A percentile compares a stretch with the other conserved stretches of the same genome.
Evolutionary conservation across 2,329 filamentous ascomycete genomes (phyloP).

Genomic region (Epichloe gansuensis): DNA sequence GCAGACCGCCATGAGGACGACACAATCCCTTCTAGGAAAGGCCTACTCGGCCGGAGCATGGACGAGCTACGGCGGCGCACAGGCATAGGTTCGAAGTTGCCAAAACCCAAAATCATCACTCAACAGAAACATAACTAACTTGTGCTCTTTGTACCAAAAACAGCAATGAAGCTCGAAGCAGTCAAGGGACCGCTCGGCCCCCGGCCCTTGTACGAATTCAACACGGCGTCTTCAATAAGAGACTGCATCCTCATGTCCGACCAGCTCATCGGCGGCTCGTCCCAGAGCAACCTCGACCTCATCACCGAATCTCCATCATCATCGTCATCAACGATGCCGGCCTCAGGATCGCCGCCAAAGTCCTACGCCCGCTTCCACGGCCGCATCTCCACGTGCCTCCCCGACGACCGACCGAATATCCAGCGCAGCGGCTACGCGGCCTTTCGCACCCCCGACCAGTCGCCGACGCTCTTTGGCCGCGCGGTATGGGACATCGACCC

Average conservation of each 20-base stretch:
- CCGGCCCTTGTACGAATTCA: constrained; percentile 53
- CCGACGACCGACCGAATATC: constrained; percentile 58
- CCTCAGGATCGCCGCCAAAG: constrained; percentile 12
- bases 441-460: constrained; percentile 71
- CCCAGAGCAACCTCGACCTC: constrained; percentile 59
- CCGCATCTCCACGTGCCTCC: constrained; percentile 75
- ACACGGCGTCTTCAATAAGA: constrained; percentile 30
- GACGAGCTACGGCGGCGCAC: constrained; percentile 48
- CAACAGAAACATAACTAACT: background rate
- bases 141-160: background rate
- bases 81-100: constrained; percentile 33
- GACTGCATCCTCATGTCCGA: constrained; percentile 75
- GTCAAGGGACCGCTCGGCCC: constrained; percentile 53
- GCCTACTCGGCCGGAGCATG: constrained; percentile 45
- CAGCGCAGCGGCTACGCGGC: constrained; percentile 79
- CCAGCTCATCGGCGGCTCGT: constrained; percentile 75
- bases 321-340: constrained; percentile 7
- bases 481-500: constrained; percentile 81
- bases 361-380: constrained; percentile 74
- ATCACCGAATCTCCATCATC: constrained; percentile 21
- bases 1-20: constrained; percentile 33
- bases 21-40: constrained; percentile 32
- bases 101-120: background rate
- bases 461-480: constrained; percentile 72
- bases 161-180: constrained; percentile 58